A percentile compares a stretch with the other conserved stretches of the same genome.
These are phyloP conservation scores for Gastrolobium villosum DNA, from an alignment of 306 rosid species.

Conservation along the genomic window DNA sequence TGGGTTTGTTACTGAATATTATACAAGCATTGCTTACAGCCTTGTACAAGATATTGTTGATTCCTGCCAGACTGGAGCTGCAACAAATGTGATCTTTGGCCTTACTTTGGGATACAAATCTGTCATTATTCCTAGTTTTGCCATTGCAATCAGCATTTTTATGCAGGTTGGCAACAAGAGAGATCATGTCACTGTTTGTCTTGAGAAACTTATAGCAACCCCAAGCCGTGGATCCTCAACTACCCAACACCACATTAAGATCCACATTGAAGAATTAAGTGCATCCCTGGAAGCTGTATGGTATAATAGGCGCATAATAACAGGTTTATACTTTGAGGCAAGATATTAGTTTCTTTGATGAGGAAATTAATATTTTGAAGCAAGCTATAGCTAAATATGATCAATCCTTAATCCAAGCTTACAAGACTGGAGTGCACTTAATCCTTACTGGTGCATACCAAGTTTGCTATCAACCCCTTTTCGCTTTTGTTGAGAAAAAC, in stretches of 20 bases:
- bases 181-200: neutral
- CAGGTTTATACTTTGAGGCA: no score
- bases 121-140: no score
- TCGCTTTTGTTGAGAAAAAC: no score
- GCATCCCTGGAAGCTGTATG: neutral
- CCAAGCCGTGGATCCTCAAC: neutral
- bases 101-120: no score
- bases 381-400: no score
- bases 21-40: constrained; percentile 80
- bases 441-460: no score
- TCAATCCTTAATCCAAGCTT: no score
- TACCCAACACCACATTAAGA: neutral
- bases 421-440: no score
- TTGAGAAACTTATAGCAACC: neutral
- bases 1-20: neutral
- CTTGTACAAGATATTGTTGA: constrained; percentile 86
- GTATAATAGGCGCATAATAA: neutral
- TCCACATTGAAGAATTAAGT: constrained; percentile 14
- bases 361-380: no score
- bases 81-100: constrained; percentile 22
- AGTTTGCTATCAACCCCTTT: no score
- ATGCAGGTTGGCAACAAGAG: constrained; percentile 14
- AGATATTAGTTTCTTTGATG: no score
- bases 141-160: no score
- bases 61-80: constrained; percentile 84